Evolutionary conservation across 331 rosid genomes (phyloP).

Genomic region (Telfairia occidentalis): DNA sequence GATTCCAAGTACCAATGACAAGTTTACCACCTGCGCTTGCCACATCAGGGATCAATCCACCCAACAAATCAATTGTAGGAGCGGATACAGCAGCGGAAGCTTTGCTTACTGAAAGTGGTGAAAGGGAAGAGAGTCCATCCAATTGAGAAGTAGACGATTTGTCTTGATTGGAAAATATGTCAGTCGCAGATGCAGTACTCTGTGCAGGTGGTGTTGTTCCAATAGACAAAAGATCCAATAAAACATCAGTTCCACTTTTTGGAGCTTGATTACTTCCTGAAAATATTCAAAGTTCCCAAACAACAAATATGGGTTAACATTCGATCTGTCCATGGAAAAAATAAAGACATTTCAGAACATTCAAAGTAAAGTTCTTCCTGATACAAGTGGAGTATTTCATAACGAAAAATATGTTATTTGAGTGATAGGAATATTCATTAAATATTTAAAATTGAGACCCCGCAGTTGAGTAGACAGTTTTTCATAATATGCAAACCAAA

Average conservation of each 20-base stretch:
- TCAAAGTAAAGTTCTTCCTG: conserved; percentile 11
- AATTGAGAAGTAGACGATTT: conserved; percentile 41
- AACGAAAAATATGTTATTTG: not conserved
- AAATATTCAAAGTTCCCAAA: conserved; percentile 10
- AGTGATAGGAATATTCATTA: not conserved
- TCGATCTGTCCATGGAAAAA: conserved; percentile 2
- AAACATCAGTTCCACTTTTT: conserved; percentile 59
- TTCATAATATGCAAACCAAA: not conserved
- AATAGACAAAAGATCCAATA: conserved; percentile 79
- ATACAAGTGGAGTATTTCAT: not conserved
- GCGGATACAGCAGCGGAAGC: conserved; percentile 41
- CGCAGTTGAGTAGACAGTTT: not conserved
- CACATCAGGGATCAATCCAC: conserved; percentile 44
- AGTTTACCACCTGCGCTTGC: conserved; percentile 34
- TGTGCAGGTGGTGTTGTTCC: conserved; percentile 52
- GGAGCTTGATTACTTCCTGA: conserved; percentile 43
- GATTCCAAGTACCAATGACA: conserved; percentile 9
- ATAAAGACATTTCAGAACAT: conserved; percentile 3
- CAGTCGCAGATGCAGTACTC: conserved; percentile 36
- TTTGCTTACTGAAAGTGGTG: conserved; percentile 39
- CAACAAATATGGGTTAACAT: not conserved
- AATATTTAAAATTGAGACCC: not conserved
- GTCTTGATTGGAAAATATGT: conserved; percentile 42
- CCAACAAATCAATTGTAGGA: conserved; percentile 72
- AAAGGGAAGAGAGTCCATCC: conserved; percentile 50